These are phyloP conservation scores for Trichopus zeylanicus DNA, from an alignment of 116 monocot species.

Conservation along the genomic window DNA sequence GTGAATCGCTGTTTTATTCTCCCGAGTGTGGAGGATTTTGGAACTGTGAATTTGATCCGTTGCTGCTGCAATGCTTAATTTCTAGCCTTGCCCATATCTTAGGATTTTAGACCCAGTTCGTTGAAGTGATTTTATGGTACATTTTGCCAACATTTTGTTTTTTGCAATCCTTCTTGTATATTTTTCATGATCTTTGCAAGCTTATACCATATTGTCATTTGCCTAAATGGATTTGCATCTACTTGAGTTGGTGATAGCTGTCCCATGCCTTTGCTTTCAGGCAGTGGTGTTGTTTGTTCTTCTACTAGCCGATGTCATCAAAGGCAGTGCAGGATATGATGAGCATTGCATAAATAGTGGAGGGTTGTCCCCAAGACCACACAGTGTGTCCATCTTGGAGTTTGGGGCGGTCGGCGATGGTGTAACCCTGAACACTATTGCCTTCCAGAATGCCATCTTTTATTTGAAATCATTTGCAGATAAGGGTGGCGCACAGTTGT, in stretches of 20 bases:
- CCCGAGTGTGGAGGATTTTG: no score
- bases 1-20: no score
- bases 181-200: background rate
- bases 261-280: slow-evolving; percentile 5
- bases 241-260: background rate
- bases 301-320: slow-evolving; percentile 2
- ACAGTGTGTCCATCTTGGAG: slow-evolving; percentile 79
- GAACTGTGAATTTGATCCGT: no score
- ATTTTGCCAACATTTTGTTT: no score
- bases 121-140: no score
- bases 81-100: no score
- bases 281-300: slow-evolving; percentile 28
- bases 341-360: slow-evolving; percentile 26
- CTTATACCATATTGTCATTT: background rate
- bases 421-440: slow-evolving; percentile 60
- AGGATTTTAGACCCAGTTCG: no score
- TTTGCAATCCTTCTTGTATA: background rate
- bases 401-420: slow-evolving; percentile 95
- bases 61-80: no score
- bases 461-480: slow-evolving; percentile 79
- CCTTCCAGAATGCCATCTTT: slow-evolving; percentile 91
- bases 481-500: slow-evolving; percentile 97
- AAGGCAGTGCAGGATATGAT: slow-evolving; percentile 7
- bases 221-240: background rate
- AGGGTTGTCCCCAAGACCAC: slow-evolving; percentile 40